These are phyloP conservation scores for Panellus pusillus DNA, from an alignment of 768 basidiomycete genomes.

Conservation along the genomic window DNA sequence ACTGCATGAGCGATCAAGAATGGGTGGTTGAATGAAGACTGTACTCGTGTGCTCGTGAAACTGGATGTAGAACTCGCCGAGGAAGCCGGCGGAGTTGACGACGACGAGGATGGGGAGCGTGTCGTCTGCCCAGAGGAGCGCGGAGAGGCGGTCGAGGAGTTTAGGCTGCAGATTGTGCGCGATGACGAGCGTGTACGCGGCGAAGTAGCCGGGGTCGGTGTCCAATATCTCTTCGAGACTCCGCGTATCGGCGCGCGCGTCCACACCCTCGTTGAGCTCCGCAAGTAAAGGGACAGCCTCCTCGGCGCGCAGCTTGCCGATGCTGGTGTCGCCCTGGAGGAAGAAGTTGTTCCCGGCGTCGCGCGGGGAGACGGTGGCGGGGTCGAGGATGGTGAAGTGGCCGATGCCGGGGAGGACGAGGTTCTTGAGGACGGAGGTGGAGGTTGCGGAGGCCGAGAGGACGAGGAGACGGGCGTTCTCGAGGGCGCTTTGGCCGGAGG, in stretches of 20 bases:
- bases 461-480: slow-evolving; percentile 83
- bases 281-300: slow-evolving; percentile 75
- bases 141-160: slow-evolving; percentile 58
- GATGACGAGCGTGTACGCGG: slow-evolving; percentile 77
- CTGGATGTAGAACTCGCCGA: slow-evolving; percentile 87
- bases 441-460: slow-evolving; percentile 77
- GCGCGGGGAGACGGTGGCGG: slow-evolving; percentile 54
- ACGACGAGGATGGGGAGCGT: slow-evolving; percentile 68
- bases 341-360: slow-evolving; percentile 99
- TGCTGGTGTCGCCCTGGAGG: slow-evolving; percentile 69
- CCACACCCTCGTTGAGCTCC: slow-evolving; percentile 89
- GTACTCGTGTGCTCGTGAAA: slow-evolving; percentile 83
- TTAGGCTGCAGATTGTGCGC: slow-evolving; percentile 72
- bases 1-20: background rate
- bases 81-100: slow-evolving; percentile 84
- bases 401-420: slow-evolving; percentile 95
- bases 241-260: slow-evolving; percentile 61
- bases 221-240: slow-evolving; percentile 60
- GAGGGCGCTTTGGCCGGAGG: slow-evolving; percentile 85
- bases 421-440: slow-evolving; percentile 91
- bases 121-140: slow-evolving; percentile 66
- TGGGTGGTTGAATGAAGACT: slow-evolving; percentile 27
- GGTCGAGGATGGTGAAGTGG: slow-evolving; percentile 91
- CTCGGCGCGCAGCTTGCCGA: slow-evolving; percentile 77
- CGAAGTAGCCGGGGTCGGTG: slow-evolving; percentile 51